Conservation (phyloP, 2,329 filamentous ascomycete species). For the Tolypocladium album region DNA sequence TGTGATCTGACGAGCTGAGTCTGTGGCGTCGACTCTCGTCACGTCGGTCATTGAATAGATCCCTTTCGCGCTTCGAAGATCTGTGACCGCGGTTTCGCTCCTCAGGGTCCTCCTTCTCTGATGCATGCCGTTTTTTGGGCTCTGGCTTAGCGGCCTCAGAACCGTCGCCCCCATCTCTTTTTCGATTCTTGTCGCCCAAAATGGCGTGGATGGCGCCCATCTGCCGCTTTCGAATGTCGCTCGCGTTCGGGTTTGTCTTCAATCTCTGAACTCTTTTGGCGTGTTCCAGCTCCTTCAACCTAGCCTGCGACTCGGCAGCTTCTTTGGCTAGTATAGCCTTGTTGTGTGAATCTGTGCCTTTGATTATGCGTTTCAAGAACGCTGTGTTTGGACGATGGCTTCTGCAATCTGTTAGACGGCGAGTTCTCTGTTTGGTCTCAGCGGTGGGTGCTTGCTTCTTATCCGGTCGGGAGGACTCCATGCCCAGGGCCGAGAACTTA, state of each 20-base stretch:
- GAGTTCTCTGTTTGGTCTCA: background rate
- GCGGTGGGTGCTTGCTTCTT: constrained; percentile 31
- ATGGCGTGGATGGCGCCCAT: constrained; percentile 52
- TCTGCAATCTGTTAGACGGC: background rate
- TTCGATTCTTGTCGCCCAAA: constrained; percentile 32
- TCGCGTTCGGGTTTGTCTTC: constrained; percentile 32
- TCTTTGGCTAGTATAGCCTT: constrained; percentile 76
- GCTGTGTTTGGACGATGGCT: constrained; percentile 73
- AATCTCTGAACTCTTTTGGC: constrained; percentile 32
- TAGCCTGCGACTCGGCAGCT: constrained; percentile 63
- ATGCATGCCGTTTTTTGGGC: background rate
- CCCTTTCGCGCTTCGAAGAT: constrained; percentile 6
- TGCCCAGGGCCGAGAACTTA: constrained; percentile 64
- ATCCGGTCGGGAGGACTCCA: constrained; percentile 41
- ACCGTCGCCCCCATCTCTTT: constrained; percentile 12
- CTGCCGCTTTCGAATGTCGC: constrained; percentile 45
- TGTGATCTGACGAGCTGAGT: background rate
- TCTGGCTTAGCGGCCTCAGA: constrained; percentile 1
- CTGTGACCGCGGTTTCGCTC: background rate
- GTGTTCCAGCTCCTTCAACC: constrained; percentile 51
- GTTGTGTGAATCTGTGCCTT: constrained; percentile 83
- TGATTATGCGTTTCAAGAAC: constrained; percentile 81
- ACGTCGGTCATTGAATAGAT: constrained; percentile 5
- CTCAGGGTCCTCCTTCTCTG: constrained; percentile 1
- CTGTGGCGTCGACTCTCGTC: constrained; percentile 1